These are phyloP conservation scores for Lactarius pseudohatsudake DNA, from an alignment of 768 basidiomycete genomes.

Conservation along the genomic window DNA sequence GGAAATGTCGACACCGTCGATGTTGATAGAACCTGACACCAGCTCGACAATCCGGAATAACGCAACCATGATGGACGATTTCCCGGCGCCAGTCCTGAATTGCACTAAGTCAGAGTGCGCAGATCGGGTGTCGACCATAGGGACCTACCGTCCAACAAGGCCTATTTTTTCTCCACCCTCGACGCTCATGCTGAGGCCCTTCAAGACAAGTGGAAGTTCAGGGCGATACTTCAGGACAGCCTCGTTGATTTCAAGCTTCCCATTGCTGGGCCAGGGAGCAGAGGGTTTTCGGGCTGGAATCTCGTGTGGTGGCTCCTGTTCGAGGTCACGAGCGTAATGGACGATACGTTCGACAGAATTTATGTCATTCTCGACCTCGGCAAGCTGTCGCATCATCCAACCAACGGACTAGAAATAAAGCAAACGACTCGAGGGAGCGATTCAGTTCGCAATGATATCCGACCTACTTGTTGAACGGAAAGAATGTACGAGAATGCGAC, in stretches of 20 bases:
- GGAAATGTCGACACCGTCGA: no score
- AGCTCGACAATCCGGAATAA: no score
- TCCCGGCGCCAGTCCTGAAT: no score
- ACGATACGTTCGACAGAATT: slow-evolving; percentile 83
- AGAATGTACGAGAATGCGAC: slow-evolving; percentile 78
- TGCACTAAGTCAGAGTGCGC: no score
- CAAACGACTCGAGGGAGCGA: background rate
- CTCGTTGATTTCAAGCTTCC: slow-evolving; percentile 70
- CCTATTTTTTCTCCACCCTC: no score
- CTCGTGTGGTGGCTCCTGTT: slow-evolving; percentile 77
- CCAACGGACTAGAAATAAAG: slow-evolving; percentile 51
- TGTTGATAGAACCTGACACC: no score
- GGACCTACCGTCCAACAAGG: no score
- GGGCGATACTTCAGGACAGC: slow-evolving; percentile 82
- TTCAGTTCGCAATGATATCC: background rate
- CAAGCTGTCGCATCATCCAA: slow-evolving; percentile 74
- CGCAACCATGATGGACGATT: no score
- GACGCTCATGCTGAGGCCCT: no score
- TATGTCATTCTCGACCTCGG: slow-evolving; percentile 93
- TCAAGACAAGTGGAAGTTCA: slow-evolving; percentile 86
- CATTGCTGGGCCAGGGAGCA: slow-evolving; percentile 70
- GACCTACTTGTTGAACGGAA: slow-evolving; percentile 65
- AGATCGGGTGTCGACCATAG: no score
- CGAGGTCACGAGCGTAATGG: slow-evolving; percentile 78
- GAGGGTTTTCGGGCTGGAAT: slow-evolving; percentile 59